phyloP scores from a whole-genome alignment of 2,329 filamentous ascomycete genomes.

The Alternaria gaisen region DNA sequence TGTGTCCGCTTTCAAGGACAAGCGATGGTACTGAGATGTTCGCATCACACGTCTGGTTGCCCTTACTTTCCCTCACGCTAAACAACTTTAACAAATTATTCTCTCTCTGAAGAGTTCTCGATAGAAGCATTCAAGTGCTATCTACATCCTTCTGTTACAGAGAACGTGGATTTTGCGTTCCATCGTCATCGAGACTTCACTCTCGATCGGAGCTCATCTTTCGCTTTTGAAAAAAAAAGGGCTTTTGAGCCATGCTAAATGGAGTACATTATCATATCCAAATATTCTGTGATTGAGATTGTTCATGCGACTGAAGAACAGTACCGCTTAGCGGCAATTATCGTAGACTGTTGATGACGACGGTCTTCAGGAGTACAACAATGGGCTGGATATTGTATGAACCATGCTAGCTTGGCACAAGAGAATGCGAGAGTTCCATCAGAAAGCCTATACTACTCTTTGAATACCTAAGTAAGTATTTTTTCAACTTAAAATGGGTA shows the following conservation, averaged over 20 bases:
- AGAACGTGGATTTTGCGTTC: background rate
- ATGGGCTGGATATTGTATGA: background rate
- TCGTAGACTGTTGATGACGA: background rate
- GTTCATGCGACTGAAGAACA: background rate
- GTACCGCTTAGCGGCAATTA: background rate
- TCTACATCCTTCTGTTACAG: background rate
- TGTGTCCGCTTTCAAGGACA: background rate
- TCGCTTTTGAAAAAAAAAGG: background rate
- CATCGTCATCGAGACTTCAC: background rate
- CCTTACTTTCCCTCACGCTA: background rate
- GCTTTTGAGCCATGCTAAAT: background rate
- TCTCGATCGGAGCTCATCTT: background rate
- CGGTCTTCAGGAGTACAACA: background rate
- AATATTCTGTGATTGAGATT: background rate
- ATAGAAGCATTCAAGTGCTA: background rate
- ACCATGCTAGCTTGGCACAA: background rate
- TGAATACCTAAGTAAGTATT: no score
- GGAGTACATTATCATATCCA: no score
- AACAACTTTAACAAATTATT: background rate
- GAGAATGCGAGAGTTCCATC: background rate
- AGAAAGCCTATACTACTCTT: background rate
- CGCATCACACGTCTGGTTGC: background rate
- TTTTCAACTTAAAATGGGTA: no score
- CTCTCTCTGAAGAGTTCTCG: background rate
- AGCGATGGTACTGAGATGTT: background rate